Conservation (phyloP, 2,329 filamentous ascomycete genomes). For the Macroventuria anomochaeta region DNA sequence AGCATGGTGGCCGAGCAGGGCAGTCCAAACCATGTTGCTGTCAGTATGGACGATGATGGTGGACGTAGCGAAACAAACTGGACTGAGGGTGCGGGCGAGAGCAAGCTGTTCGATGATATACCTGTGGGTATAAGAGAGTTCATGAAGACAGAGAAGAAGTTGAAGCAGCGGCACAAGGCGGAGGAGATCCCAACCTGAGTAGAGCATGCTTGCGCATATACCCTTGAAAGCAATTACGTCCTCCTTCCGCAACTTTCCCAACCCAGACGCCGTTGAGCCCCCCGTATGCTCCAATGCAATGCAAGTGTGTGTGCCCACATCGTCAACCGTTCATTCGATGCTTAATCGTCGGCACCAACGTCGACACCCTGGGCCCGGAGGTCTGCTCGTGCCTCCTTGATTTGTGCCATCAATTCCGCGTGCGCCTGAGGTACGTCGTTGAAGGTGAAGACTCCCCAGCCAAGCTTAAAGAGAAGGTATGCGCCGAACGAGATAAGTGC, state of each 20-base stretch:
- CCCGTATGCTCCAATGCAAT: slow-evolving; percentile 12
- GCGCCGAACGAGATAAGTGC: slow-evolving; percentile 88
- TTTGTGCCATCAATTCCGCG: slow-evolving; percentile 85
- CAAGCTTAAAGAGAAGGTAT: slow-evolving; percentile 89
- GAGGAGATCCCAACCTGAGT: slow-evolving; percentile 54
- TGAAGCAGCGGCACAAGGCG: slow-evolving; percentile 75
- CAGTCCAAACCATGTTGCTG: slow-evolving; percentile 57
- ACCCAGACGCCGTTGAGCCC: slow-evolving; percentile 10
- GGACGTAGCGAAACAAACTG: slow-evolving; percentile 76
- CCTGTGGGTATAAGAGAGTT: slow-evolving; percentile 95
- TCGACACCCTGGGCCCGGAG: slow-evolving; percentile 76
- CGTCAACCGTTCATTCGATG: background rate
- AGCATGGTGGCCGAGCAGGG: slow-evolving; percentile 47
- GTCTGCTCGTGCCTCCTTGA: slow-evolving; percentile 76
- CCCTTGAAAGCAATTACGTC: slow-evolving; percentile 16
- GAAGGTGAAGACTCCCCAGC: slow-evolving; percentile 92
- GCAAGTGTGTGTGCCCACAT: slow-evolving; percentile 8
- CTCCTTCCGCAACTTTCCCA: slow-evolving; percentile 5
- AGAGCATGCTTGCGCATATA: slow-evolving; percentile 20
- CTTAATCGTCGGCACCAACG: slow-evolving; percentile 63
- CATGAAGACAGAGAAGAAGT: slow-evolving; percentile 92
- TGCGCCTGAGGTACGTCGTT: slow-evolving; percentile 94
- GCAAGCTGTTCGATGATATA: slow-evolving; percentile 77
- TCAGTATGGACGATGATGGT: slow-evolving; percentile 80
- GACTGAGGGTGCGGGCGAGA: slow-evolving; percentile 56